phyloP scores from a whole-genome alignment of 352 stramenopile genomes.

The Pythium biforme region DNA sequence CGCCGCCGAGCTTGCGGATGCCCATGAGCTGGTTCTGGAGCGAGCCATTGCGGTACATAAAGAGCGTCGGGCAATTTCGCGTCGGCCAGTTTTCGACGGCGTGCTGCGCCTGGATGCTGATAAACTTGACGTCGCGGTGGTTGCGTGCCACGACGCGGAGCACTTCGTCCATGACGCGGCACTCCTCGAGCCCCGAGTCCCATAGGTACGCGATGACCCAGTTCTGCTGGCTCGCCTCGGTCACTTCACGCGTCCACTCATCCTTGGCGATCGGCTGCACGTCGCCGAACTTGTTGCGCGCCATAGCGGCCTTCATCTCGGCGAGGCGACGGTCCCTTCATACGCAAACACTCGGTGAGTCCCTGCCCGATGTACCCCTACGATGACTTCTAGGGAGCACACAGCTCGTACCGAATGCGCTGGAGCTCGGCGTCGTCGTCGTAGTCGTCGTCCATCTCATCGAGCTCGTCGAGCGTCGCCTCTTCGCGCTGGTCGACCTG shows the following conservation, averaged over 20 bases:
- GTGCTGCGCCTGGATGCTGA: conserved; percentile 89
- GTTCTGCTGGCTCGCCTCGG: conserved; percentile 82
- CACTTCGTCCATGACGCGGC: conserved; percentile 90
- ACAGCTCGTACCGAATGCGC: conserved; percentile 53
- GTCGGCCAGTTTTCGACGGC: conserved; percentile 93
- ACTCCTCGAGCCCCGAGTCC: conserved; percentile 86
- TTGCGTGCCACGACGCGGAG: conserved; percentile 79
- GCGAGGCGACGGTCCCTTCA: conserved; percentile 77
- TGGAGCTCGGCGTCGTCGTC: conserved; percentile 76
- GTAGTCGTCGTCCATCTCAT: conserved; percentile 88
- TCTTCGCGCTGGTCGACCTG: conserved; percentile 72
- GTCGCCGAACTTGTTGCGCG: conserved; percentile 87
- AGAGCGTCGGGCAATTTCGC: conserved; percentile 91
- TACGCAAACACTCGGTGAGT: neutral
- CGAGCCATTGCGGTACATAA: conserved; percentile 90
- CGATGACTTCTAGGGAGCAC: neutral
- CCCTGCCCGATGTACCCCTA: neutral
- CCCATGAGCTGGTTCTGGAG: conserved; percentile 89
- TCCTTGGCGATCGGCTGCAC: conserved; percentile 91
- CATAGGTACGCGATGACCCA: conserved; percentile 92
- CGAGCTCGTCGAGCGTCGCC: conserved; percentile 81
- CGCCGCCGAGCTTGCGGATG: conserved; percentile 85
- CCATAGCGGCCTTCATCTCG: conserved; percentile 83
- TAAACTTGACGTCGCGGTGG: conserved; percentile 92
- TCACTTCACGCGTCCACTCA: conserved; percentile 92